Percentiles rank a stretch among this genome's conserved stretches.
Evolutionary conservation across 2,329 filamentous ascomycete species (phyloP).

Genomic region (Sclerotinia spermophila): DNA sequence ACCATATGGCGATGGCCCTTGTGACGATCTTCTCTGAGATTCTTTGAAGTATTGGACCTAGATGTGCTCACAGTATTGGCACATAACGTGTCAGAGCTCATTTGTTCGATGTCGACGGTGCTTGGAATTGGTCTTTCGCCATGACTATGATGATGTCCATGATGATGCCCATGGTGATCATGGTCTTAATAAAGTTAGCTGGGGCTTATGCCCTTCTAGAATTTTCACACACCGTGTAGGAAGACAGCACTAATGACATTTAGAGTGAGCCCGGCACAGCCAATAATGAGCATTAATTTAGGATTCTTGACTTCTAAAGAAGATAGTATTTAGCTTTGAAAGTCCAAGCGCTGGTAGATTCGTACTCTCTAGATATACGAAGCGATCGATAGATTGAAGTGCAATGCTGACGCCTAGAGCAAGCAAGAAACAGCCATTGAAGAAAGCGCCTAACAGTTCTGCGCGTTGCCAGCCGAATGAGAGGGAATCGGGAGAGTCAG

Average conservation of each 20-base stretch:
- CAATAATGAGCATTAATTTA: conserved; percentile 64
- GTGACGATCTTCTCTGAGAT: conserved; percentile 37
- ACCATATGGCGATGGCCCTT: conserved; percentile 48
- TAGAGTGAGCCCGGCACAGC: conserved; percentile 60
- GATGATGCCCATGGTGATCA: conserved; percentile 16
- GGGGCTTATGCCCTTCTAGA: not conserved
- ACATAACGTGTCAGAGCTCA: conserved; percentile 14
- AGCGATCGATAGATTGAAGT: conserved; percentile 69
- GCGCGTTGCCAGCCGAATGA: conserved; percentile 77
- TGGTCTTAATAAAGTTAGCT: conserved; percentile 22
- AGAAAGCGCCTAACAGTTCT: conserved; percentile 71
- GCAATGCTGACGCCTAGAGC: conserved; percentile 70
- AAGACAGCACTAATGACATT: conserved; percentile 66
- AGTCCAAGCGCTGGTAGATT: conserved; percentile 8
- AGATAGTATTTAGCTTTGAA: not conserved
- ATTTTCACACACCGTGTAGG: conserved; percentile 52
- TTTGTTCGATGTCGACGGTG: conserved; percentile 14
- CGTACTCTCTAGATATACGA: conserved; percentile 54
- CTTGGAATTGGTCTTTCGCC: not conserved
- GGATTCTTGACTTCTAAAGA: conserved; percentile 59
- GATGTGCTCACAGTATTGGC: not conserved
- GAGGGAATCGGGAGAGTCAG: conserved; percentile 54
- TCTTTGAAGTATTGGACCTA: not conserved
- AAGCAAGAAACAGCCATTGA: conserved; percentile 73
- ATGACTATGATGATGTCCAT: conserved; percentile 8